phyloP scores from a whole-genome alignment of 208 protist species.

The Leptomonas pyrrhocoris region DNA sequence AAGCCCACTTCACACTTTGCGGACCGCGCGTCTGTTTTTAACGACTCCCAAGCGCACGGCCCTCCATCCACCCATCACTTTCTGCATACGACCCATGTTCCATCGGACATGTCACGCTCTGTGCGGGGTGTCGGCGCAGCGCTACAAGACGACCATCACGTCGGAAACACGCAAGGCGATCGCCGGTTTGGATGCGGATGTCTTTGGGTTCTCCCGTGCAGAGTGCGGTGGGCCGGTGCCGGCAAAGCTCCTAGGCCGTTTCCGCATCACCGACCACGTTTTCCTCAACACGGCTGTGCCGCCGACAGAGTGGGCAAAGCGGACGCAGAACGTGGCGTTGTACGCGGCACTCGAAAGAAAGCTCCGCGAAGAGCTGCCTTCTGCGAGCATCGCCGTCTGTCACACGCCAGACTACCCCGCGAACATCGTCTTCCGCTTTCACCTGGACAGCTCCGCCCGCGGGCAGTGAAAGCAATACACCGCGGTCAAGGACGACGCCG shows the following conservation, averaged over 20 bases:
- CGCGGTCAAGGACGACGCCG: not conserved
- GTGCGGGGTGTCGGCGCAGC: slow-evolving; percentile 2
- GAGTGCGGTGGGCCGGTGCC: slow-evolving; percentile 19
- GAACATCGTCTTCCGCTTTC: slow-evolving; percentile 6
- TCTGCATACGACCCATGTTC: not conserved
- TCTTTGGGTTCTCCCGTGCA: slow-evolving; percentile 15
- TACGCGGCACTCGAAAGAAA: not conserved
- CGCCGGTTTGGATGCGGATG: slow-evolving; percentile 11
- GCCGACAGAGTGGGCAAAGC: slow-evolving; percentile 19
- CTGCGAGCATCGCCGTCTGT: slow-evolving; percentile 10
- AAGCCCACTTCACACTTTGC: too few relatives aligned
- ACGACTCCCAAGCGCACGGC: too few relatives aligned
- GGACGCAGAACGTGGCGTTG: slow-evolving; percentile 11
- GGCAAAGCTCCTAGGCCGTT: slow-evolving; percentile 7
- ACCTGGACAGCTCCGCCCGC: not conserved
- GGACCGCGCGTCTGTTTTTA: too few relatives aligned
- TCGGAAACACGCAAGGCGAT: slow-evolving; percentile 16
- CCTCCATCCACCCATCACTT: too few relatives aligned
- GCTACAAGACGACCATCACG: slow-evolving; percentile 8
- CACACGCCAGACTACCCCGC: slow-evolving; percentile 9
- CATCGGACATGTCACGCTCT: not conserved
- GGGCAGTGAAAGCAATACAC: slow-evolving; percentile 2
- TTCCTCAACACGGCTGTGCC: slow-evolving; percentile 12
- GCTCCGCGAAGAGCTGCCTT: slow-evolving; percentile 6
- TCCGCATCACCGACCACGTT: slow-evolving; percentile 15